Evolutionary conservation across 768 basidiomycete species (phyloP), one percentile per base, ranked within the genome.

Genomic region (Dacryopinax primogenitus): DNA sequence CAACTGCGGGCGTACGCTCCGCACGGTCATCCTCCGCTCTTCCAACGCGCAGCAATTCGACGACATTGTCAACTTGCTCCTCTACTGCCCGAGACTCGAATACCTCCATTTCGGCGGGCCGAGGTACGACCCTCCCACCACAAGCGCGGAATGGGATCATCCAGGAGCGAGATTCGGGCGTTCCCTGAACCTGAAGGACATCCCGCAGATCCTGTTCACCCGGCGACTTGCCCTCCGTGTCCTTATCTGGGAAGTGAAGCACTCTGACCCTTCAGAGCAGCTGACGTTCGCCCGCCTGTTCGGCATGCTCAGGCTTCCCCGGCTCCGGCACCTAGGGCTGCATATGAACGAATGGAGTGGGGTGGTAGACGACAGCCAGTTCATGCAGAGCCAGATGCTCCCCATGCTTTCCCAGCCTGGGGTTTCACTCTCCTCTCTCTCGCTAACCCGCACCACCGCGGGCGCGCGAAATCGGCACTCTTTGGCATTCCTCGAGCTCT

Each of bases 1-100:
- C 51, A 58, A 58, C 51, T 58, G 51, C 51, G 51, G 51, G 26
- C 51, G 51, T 15, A 58, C 51, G 30, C 51, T 58, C 51, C 26
- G 32, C 26, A 58, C 51, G 3, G 51, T 58, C 51, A 18, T 58
- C 51, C 51, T 58, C 13, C 51, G 51, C 26, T 58, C 51, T 6
- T 28, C 51, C 26, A 58, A 28, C 51, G 12, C 51, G 30, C 51
- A 58, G 51, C 51, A 30, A 18, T 58, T 58, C 51, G 51, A 58
- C 26, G 51, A 58, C 30, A 58, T 58, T 18, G 51, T 58, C 13
- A 58, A 58, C 51, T 30, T 58, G 26, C 51, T 58, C 15, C 51
- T 58, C 26, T 58, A 58, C 51, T 58, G 51, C 30, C 51, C 51
- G 23, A 23, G 51, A 21, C 51, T 58, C 4, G 51, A 58, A 21